Percentiles rank a stretch among this genome's conserved stretches.
Evolutionary conservation across 352 stramenopile genomes (phyloP).

Genomic region (Pythium dissimile): DNA sequence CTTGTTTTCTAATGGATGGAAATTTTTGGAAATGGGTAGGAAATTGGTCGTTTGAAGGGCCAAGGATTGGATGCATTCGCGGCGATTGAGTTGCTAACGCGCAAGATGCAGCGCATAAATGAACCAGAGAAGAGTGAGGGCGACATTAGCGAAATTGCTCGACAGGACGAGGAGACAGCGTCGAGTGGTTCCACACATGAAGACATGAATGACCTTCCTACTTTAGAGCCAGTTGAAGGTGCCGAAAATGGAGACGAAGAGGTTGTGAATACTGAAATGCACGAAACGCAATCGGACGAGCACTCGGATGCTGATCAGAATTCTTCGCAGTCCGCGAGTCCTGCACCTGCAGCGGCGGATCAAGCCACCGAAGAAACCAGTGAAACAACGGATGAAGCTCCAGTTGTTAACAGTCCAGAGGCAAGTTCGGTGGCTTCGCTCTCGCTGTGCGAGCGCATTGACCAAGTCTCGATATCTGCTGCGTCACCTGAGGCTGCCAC

Average conservation of each 20-base stretch:
- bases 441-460: conserved; percentile 72
- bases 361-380: background rate
- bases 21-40: conserved; percentile 21
- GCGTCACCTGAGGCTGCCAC: background rate
- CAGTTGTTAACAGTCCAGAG: conserved; percentile 11
- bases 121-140: conserved; percentile 1
- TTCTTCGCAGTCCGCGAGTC: no score
- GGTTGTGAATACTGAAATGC: conserved; percentile 4
- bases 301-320: no score
- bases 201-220: conserved; percentile 13
- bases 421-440: conserved; percentile 35
- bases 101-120: conserved; percentile 69
- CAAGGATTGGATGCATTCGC: conserved; percentile 78
- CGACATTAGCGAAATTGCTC: conserved; percentile 12
- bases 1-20: background rate
- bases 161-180: background rate
- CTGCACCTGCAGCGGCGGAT: no score
- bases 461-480: conserved; percentile 73
- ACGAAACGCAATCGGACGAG: background rate
- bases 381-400: background rate
- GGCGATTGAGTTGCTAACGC: conserved; percentile 80
- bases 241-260: background rate
- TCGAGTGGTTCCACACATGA: conserved; percentile 12
- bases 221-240: no score
- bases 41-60: conserved; percentile 71